Evolutionary conservation across 2,329 filamentous ascomycete genomes (phyloP).

Genomic region (Clarireedia paspali): DNA sequence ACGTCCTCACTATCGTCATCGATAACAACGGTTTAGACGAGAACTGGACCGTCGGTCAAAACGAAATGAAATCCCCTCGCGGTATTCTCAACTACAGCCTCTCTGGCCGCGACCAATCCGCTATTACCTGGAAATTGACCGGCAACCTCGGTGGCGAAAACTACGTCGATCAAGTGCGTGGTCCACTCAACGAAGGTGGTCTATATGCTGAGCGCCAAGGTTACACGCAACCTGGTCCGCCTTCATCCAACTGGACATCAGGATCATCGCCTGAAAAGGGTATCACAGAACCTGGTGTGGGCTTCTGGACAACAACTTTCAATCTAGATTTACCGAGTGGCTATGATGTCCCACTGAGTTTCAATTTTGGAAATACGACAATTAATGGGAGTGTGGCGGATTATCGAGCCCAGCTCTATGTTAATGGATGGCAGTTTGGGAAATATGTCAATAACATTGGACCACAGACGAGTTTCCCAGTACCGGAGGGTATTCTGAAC

Average conservation of each 20-base stretch:
- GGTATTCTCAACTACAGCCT: conserved; percentile 56
- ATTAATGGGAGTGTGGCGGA: conserved; percentile 23
- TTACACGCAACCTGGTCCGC: conserved; percentile 50
- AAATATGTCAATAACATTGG: conserved; percentile 63
- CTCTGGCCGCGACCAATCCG: conserved; percentile 35
- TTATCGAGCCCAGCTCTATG: conserved; percentile 58
- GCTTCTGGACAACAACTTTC: conserved; percentile 50
- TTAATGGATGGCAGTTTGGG: conserved; percentile 71
- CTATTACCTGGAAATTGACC: conserved; percentile 56
- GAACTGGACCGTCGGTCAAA: conserved; percentile 51
- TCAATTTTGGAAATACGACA: conserved; percentile 45
- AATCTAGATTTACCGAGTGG: conserved; percentile 44
- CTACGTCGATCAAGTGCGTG: conserved; percentile 51
- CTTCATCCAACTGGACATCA: conserved; percentile 37
- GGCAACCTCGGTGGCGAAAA: conserved; percentile 61
- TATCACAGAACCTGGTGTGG: conserved; percentile 42
- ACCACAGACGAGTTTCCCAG: conserved; percentile 63
- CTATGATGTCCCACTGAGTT: conserved; percentile 55
- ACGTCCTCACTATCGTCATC: conserved; percentile 61
- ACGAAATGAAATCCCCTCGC: conserved; percentile 54
- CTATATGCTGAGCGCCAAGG: conserved; percentile 56
- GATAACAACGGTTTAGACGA: conserved; percentile 69
- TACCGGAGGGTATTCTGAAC: conserved; percentile 66
- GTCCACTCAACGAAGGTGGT: conserved; percentile 60
- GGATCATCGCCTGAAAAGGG: conserved; percentile 35